phyloP scores from a whole-genome alignment of 1,284 basidiomycete genomes.

The Puccinia coronata region DNA sequence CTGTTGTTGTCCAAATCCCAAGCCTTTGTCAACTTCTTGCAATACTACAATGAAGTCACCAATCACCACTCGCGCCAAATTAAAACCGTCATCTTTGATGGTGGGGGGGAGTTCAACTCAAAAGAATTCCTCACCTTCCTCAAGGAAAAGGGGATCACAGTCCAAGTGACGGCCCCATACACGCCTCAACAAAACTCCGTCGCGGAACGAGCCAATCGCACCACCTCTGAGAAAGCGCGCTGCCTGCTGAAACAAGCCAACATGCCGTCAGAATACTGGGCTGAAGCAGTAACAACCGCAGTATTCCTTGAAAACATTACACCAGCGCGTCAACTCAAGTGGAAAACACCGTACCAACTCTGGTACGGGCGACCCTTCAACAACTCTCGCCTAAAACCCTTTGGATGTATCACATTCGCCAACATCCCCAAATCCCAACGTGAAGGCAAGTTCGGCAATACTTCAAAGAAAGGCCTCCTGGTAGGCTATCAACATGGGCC shows the following conservation, averaged over 20 bases:
- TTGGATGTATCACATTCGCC: constrained; percentile 3
- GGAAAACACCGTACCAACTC: neutral
- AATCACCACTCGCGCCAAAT: neutral
- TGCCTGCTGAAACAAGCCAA: neutral
- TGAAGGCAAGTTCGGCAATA: constrained; percentile 2
- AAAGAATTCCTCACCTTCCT: neutral
- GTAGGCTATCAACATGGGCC: constrained; percentile 1
- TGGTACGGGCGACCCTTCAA: neutral
- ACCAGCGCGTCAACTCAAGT: neutral
- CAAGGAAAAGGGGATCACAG: neutral
- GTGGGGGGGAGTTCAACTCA: too few species aligned
- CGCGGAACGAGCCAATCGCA: neutral
- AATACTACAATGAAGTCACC: neutral
- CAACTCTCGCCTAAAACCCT: neutral
- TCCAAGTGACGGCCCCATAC: neutral
- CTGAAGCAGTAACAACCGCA: constrained; percentile 2
- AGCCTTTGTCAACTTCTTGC: too few species aligned
- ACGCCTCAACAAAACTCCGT: constrained; percentile 5
- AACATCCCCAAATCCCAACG: neutral
- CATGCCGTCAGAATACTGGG: neutral
- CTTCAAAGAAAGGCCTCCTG: neutral
- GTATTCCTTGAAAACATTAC: neutral
- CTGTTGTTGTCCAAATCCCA: too few species aligned
- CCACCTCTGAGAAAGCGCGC: neutral
- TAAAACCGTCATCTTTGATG: neutral